These are phyloP conservation scores for Backusella parvicylindrica DNA, from an alignment of 192 early-diverging fungal species.

Conservation along the genomic window DNA sequence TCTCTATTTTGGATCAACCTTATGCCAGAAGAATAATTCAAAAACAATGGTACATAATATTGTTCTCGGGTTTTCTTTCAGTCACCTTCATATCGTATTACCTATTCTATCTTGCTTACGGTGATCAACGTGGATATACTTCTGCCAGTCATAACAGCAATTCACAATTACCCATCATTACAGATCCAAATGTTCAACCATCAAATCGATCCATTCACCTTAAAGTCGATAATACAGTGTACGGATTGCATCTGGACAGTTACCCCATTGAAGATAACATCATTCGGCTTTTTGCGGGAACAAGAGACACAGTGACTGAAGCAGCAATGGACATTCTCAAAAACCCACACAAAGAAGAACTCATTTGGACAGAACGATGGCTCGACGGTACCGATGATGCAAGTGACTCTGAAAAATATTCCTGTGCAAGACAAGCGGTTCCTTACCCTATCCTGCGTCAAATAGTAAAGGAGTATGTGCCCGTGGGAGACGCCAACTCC, in stretches of 20 bases:
- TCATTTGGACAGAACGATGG: conserved; percentile 4
- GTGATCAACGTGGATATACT: background rate
- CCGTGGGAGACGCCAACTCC: background rate
- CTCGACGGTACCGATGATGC: background rate
- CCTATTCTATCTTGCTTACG: background rate
- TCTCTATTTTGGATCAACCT: background rate
- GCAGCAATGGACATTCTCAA: background rate
- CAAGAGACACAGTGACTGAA: background rate
- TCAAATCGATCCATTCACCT: background rate
- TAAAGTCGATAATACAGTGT: background rate
- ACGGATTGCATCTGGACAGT: background rate
- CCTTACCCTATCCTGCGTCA: conserved; percentile 21
- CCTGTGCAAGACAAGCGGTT: background rate
- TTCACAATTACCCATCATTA: background rate
- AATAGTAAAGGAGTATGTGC: background rate
- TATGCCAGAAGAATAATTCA: conserved; percentile 1
- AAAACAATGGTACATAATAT: background rate
- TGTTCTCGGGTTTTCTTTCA: background rate
- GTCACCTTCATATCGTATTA: background rate
- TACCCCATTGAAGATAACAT: conserved; percentile 11
- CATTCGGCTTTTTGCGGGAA: background rate
- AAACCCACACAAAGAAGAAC: background rate
- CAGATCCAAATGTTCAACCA: background rate
- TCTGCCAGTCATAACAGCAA: background rate
- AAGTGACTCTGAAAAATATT: background rate